These are phyloP conservation scores for Datisca glomerata DNA, from an alignment of 306 rosid species.

Conservation along the genomic window DNA sequence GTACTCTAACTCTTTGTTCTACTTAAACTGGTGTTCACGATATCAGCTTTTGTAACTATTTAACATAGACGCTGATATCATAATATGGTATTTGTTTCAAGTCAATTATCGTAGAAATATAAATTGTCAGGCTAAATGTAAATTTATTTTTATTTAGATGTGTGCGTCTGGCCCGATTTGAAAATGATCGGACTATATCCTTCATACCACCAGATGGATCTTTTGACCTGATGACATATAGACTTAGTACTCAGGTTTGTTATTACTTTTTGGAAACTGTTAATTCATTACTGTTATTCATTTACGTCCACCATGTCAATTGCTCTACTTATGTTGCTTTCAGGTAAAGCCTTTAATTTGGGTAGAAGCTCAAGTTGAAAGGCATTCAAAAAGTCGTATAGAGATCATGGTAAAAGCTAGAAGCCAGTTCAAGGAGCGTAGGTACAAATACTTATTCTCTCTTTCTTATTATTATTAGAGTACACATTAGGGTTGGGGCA, in stretches of 20 bases:
- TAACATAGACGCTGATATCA: slow-evolving; percentile 7
- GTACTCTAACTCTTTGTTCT: slow-evolving; percentile 30
- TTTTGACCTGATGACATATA: slow-evolving; percentile 97
- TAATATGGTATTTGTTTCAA: too few relatives aligned
- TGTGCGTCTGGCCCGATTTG: slow-evolving; percentile 98
- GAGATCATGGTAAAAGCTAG: slow-evolving; percentile 92
- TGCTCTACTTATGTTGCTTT: slow-evolving; percentile 9
- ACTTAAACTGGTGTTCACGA: not conserved
- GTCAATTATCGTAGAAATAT: too few relatives aligned
- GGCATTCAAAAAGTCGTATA: slow-evolving; percentile 89
- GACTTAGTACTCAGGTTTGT: slow-evolving; percentile 88
- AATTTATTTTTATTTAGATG: slow-evolving; percentile 43
- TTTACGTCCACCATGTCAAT: not conserved
- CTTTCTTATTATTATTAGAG: slow-evolving; percentile 2
- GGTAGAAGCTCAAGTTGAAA: slow-evolving; percentile 97
- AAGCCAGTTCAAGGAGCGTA: slow-evolving; percentile 98
- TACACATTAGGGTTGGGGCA: slow-evolving; percentile 7
- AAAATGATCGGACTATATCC: slow-evolving; percentile 95
- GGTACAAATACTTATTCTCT: slow-evolving; percentile 30
- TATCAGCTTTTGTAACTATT: not conserved
- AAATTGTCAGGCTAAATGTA: slow-evolving; percentile 17
- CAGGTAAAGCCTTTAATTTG: slow-evolving; percentile 93
- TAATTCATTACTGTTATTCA: not conserved
- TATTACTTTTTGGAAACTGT: slow-evolving; percentile 4
- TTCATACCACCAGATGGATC: slow-evolving; percentile 97